A percentile compares a stretch with the other conserved stretches of the same genome.
These are phyloP conservation scores for Zelopaecilomyces penicillatus DNA, from an alignment of 2,329 filamentous ascomycete genomes.

Conservation along the genomic window DNA sequence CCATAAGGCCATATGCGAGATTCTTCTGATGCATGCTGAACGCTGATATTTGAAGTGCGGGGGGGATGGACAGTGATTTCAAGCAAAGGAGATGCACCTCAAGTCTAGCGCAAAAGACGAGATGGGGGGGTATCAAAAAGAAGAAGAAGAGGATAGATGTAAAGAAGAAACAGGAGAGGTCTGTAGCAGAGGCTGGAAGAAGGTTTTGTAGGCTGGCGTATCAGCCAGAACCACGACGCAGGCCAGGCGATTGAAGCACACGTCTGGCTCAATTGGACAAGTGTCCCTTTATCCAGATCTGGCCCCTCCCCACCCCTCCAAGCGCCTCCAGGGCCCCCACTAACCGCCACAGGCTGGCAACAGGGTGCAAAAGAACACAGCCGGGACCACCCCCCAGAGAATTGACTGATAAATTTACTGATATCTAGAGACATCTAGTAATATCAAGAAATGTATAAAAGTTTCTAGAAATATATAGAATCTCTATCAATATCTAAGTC, in stretches of 20 bases:
- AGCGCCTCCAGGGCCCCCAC: slow-evolving; percentile 6
- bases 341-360: no score
- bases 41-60: slow-evolving; percentile 7
- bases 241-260: slow-evolving; percentile 9
- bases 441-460: no score
- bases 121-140: neutral
- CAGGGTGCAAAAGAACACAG: no score
- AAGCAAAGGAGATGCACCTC: neutral
- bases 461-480: no score
- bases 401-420: no score
- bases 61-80: neutral
- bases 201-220: slow-evolving; percentile 26
- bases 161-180: slow-evolving; percentile 11
- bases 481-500: no score
- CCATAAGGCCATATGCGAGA: slow-evolving; percentile 45
- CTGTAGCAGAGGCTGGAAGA: slow-evolving; percentile 18
- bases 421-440: no score
- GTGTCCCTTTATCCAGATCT: slow-evolving; percentile 29
- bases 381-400: no score
- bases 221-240: neutral
- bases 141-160: slow-evolving; percentile 10
- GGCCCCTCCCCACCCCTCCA: slow-evolving; percentile 1
- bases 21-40: slow-evolving; percentile 41
- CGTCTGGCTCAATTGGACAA: slow-evolving; percentile 33
- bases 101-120: neutral